Conservation (phyloP, 306 rosid genomes). For the Vigna trinervia region DNA sequence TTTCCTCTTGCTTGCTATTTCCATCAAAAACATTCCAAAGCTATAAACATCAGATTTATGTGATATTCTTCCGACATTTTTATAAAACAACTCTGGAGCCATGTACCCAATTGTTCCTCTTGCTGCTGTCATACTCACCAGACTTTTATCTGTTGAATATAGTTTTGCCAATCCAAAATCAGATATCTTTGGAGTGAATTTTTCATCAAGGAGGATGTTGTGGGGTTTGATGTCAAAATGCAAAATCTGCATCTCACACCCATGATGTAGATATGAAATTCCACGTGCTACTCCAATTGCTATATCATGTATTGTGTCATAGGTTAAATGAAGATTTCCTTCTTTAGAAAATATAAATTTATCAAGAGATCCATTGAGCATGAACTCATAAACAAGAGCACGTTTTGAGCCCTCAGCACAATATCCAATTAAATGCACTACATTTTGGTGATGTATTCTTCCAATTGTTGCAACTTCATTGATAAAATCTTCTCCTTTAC, state of each 20-base stretch:
- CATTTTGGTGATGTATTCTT: background rate
- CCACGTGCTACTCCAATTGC: background rate
- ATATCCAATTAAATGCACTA: background rate
- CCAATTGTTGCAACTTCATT: background rate
- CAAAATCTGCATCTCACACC: background rate
- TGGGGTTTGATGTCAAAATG: background rate
- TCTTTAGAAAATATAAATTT: background rate
- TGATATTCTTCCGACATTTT: background rate
- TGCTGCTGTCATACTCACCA: conserved; percentile 14
- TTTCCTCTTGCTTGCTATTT: background rate
- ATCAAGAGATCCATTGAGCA: background rate
- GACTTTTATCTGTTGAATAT: conserved; percentile 19
- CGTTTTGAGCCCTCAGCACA: background rate
- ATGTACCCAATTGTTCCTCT: background rate
- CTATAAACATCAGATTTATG: background rate
- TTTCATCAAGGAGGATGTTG: background rate
- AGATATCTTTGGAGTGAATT: conserved; percentile 36
- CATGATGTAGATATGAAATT: background rate
- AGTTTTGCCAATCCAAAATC: conserved; percentile 46
- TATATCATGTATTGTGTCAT: background rate
- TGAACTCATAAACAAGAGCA: background rate
- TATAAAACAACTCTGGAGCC: background rate
- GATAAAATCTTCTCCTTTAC: background rate
- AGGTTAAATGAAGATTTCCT: background rate
- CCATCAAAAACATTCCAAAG: background rate